phyloP scores from a whole-genome alignment of 306 rosid species.

The Lithocarpus polystachyus region DNA sequence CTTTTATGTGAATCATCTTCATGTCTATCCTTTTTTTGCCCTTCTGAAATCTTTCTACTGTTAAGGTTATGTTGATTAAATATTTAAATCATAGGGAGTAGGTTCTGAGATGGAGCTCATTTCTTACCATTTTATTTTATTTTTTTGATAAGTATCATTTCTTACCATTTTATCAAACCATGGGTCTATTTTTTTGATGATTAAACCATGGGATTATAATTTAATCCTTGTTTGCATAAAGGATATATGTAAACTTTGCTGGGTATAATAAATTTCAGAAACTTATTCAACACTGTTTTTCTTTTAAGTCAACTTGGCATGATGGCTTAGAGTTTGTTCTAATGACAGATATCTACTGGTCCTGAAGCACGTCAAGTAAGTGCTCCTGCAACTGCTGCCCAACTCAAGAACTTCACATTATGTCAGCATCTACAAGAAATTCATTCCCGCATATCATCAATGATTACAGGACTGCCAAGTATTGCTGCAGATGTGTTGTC shows the following conservation, averaged over 20 bases:
- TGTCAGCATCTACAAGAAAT: slow-evolving; percentile 95
- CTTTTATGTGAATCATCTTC: no score
- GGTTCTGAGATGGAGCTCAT: no score
- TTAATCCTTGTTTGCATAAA: not conserved
- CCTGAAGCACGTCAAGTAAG: slow-evolving; percentile 93
- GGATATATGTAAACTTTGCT: not conserved
- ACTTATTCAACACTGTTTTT: slow-evolving; percentile 7
- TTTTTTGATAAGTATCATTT: no score
- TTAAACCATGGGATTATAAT: not conserved
- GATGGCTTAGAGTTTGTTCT: slow-evolving; percentile 18
- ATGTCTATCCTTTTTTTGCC: no score
- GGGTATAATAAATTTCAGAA: not conserved
- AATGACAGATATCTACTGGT: slow-evolving; percentile 87
- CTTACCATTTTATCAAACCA: no score
- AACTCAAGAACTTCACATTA: slow-evolving; percentile 80
- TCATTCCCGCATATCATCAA: slow-evolving; percentile 65
- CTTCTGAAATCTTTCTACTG: no score
- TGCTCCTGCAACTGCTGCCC: slow-evolving; percentile 91
- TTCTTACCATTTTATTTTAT: no score
- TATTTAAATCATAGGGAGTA: no score
- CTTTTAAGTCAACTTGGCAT: not conserved
- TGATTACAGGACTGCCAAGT: slow-evolving; percentile 68
- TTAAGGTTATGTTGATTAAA: no score
- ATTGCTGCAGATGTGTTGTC: slow-evolving; percentile 93
- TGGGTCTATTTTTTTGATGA: not conserved